Base-by-base conservation (phyloP, 2,329 filamentous ascomycete species). In the Fusarium subglutinans region DNA sequence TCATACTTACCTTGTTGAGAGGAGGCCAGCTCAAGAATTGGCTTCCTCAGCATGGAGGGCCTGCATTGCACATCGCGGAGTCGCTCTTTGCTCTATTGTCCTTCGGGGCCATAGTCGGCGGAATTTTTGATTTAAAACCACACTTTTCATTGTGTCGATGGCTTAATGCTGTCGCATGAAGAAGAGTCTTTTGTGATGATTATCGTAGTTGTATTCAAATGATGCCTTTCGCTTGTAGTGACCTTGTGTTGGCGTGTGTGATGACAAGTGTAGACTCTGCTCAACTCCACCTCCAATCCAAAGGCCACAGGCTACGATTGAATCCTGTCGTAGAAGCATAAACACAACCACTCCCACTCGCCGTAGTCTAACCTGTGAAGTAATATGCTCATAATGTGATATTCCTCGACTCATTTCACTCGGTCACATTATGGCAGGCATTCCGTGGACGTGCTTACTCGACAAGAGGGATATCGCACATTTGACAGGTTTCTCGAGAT, bases 21-120 rank as follows among this genome's bases (percentile, higher is more conserved):
- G 76, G 66, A 76, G 69, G 77, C 81, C 80, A 80, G 86, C 79
- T 88, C 86, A 87, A 78, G 84, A 86, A 82, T 81, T 76, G 81
- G 79, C 77, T 75, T 66, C 70, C 77, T 81, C 82, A 87, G 83
- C 79, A 76, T 79, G 83, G 84, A 81, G 84, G 82, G 83, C 85
- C 86, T 88, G 86, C 86, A 88, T 87, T 87, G 86, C 86, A 88
- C 86, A 86, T 55, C 86, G 86, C 83, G 86, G 86, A 82, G 85
- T 86, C 82, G 79, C 80, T 70, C 83, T 82, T 79, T 77, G 63
- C 83, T 87, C 82, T 82, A 87, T 86, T 87, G 85, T 84, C 84
- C 85, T 87, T 87, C 84, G 86, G 85, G 85, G 84, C 85, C 86
- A 85, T 87, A 82, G 84, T 82, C 81, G 83, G 83, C 83, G 85